Evolutionary conservation across 208 protist genomes (phyloP).

Genomic region (Leishmania martiniquensis): DNA sequence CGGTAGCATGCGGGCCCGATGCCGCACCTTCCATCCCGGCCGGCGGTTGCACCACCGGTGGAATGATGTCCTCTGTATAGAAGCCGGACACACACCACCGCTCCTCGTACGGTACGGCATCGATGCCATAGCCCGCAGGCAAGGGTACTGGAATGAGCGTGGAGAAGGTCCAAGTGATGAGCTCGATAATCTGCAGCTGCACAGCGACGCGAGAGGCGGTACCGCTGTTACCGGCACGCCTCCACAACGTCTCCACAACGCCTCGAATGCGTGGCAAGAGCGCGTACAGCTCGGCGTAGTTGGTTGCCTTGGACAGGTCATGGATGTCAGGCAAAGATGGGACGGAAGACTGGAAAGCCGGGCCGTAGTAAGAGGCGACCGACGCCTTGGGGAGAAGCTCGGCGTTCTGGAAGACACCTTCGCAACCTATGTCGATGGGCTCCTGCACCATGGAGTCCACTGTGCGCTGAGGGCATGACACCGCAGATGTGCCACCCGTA

Average conservation of each 20-base stretch:
- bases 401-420: conserved; percentile 39
- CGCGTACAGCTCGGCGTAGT: conserved; percentile 29
- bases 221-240: conserved; percentile 52
- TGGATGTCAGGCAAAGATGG: conserved; percentile 35
- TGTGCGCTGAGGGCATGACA: background rate
- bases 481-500: background rate
- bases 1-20: conserved; percentile 18
- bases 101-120: conserved; percentile 26
- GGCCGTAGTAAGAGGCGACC: conserved; percentile 48
- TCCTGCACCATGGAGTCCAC: conserved; percentile 23
- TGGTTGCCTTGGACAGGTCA: conserved; percentile 27
- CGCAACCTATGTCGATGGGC: conserved; percentile 8
- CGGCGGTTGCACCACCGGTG: background rate
- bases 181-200: conserved; percentile 78
- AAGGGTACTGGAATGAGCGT: conserved; percentile 61
- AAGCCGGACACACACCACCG: conserved; percentile 30
- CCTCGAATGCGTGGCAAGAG: conserved; percentile 22
- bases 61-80: conserved; percentile 26
- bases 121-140: conserved; percentile 14
- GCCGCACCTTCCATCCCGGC: background rate
- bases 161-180: conserved; percentile 73
- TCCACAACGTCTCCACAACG: conserved; percentile 51
- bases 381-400: conserved; percentile 44
- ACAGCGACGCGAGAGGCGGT: conserved; percentile 73
- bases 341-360: conserved; percentile 31